These are phyloP conservation scores for Pleurotus tuber-regium DNA, from an alignment of 768 basidiomycete genomes.

Conservation along the genomic window DNA sequence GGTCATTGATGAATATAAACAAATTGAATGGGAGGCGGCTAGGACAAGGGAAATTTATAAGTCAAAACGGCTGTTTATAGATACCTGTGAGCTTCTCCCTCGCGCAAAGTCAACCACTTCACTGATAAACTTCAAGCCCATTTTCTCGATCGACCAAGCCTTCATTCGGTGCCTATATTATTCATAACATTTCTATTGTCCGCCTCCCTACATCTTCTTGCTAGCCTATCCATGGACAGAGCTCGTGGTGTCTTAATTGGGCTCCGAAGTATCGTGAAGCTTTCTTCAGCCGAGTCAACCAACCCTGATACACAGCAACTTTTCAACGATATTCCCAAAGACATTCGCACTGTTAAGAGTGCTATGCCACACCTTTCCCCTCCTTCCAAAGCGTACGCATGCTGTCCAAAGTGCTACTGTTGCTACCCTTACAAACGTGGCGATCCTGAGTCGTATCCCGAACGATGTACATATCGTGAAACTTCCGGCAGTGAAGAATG, in stretches of 20 bases:
- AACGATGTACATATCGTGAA: conserved; percentile 1
- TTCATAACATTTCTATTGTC: neutral
- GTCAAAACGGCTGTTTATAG: too few relatives aligned
- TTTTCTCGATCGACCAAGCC: neutral
- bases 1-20: too few relatives aligned
- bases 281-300: neutral
- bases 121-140: neutral
- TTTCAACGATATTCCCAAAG: neutral
- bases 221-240: neutral
- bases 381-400: conserved; percentile 1
- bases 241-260: neutral
- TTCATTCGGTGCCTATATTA: neutral
- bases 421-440: neutral
- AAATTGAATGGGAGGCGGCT: too few relatives aligned
- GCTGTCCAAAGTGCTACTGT: conserved; percentile 6
- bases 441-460: neutral
- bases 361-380: neutral
- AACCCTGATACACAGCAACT: neutral
- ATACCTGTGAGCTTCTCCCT: neutral
- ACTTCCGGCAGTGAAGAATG: conserved; percentile 16
- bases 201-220: neutral
- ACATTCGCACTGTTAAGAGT: conserved; percentile 2
- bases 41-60: too few relatives aligned
- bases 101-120: neutral
- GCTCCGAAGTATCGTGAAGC: neutral